Conservation (phyloP, 331 rosid species). For the Stylosanthes scabra region DNA sequence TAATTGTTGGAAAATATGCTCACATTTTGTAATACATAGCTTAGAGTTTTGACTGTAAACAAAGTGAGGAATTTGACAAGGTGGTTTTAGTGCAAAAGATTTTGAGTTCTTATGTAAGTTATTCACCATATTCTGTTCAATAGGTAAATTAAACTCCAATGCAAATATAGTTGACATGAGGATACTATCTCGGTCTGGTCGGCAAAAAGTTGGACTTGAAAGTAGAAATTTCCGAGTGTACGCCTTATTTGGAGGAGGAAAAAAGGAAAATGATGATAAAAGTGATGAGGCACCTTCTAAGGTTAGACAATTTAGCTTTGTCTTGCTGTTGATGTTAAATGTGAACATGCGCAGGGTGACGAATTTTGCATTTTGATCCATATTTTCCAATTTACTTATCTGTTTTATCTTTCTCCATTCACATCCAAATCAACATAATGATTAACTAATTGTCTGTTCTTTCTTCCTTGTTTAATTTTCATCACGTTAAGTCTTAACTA, state of each 20-base stretch:
- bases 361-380: neutral
- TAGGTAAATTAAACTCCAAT: slow-evolving; percentile 55
- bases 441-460: neutral
- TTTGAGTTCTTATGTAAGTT: neutral
- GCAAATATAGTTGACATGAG: slow-evolving; percentile 50
- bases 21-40: neutral
- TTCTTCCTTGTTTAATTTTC: neutral
- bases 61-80: slow-evolving; percentile 6
- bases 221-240: slow-evolving; percentile 46
- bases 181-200: slow-evolving; percentile 36
- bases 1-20: neutral
- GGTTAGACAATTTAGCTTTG: slow-evolving; percentile 49
- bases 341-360: neutral
- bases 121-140: slow-evolving; percentile 10
- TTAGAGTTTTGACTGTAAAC: neutral
- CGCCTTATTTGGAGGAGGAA: slow-evolving; percentile 73
- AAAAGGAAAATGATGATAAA: slow-evolving; percentile 66
- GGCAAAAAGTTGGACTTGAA: slow-evolving; percentile 34
- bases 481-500: neutral
- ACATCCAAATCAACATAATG: neutral
- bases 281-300: slow-evolving; percentile 61
- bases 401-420: neutral
- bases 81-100: neutral
- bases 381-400: neutral
- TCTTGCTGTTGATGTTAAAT: slow-evolving; percentile 1